Evolutionary conservation across 768 basidiomycete genomes (phyloP), one percentile per base, ranked within the genome.

Genomic region (Mycena vitilis): DNA sequence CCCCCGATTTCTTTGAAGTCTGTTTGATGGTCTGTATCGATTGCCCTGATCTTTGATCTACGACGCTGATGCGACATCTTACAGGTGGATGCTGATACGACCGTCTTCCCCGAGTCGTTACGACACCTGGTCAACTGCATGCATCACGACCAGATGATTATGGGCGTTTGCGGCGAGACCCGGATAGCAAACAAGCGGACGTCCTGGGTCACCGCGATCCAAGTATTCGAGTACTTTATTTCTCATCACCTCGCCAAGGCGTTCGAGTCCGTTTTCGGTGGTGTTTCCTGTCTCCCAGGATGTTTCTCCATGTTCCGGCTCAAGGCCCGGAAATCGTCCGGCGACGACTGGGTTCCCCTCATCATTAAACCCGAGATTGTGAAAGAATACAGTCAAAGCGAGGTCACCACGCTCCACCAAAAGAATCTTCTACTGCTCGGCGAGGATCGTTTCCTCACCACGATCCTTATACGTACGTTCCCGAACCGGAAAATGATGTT

Each of bases 401-500:
- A 95, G 74, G 96, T 99, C 60, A 90, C 91, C 5, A 98, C 97
- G 0, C 84, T 99, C 2, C 98, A 99, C 81, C 94, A 99, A 84
- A 99, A 99, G 84, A 99, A 99, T 78, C 86, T 99, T 23, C 85
- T 99, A 4, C 85, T 99, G 18, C 89, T 99, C 34, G 98, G 98
- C 70, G 98, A 99, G 83, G 98, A 99, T 88, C 96, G 98, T 49
- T 99, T 99, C 86, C 81, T 99, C 51, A 98, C 98, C 20, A 99
- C 98, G 13, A 93, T 96, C 75, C 91, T 99, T 73, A 84, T 99
- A 25, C 91, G 98, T 40, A 95, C 97, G 3, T 99, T 99, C 85
- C 98, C 98, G 18, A 95, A 97, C 76, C 88, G 98, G 70, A 99
- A 99, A 83, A 99, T 99, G 95, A 95, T 98, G 91, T 99, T 99